Base-by-base conservation (phyloP, 805 yeast species). In the Saccharomycopsis amapae region DNA sequence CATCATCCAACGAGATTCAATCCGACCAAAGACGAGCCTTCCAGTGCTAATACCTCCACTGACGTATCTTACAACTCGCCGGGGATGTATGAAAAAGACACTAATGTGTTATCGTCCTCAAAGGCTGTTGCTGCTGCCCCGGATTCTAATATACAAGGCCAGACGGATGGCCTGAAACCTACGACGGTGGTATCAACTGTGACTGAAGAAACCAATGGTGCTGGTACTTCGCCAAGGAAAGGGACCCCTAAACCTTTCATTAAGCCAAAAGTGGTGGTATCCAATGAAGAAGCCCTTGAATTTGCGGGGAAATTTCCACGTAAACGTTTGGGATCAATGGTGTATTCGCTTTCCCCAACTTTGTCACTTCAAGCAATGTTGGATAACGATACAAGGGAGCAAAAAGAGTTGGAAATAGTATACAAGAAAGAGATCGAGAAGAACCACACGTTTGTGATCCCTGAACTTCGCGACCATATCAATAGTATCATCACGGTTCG, bases 281-380 rank as follows among this genome's bases (percentile, higher is more conserved):
- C 65, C 45, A 72, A 66, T 50, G 48, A 55, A 10, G 69, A 66
- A 30, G 78, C 69, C 1, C 46, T 73, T 0, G 60, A 58, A 13
- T 59, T 60, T 22, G 73, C 73, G 1, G 52, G 62, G 2, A 54
- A 58, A 45, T 73, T 75, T 53, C 71, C 72, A 25, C 60, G 78
- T 34, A 62, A 60, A 31, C 63, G 69, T 48, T 60, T 81, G 7
- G 85, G 85, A 0, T 65, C 76, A 1, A 60, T 81, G 3, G 58
- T 80, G 0, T 85, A 85, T 40, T 26, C 26, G 33, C 56, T 7
- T 34, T 54, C 10, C 20, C 46, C 17, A 53, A 41, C 48, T 28
- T 30, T n/a, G 12, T 19, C 44, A 9, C 25, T 41, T 10, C 20
- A 32, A 41, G 33, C 20, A 9, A 26, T 40, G 30, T 26, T 32